Conservation (phyloP, 345 rosid species). For the Linum trigynum region DNA sequence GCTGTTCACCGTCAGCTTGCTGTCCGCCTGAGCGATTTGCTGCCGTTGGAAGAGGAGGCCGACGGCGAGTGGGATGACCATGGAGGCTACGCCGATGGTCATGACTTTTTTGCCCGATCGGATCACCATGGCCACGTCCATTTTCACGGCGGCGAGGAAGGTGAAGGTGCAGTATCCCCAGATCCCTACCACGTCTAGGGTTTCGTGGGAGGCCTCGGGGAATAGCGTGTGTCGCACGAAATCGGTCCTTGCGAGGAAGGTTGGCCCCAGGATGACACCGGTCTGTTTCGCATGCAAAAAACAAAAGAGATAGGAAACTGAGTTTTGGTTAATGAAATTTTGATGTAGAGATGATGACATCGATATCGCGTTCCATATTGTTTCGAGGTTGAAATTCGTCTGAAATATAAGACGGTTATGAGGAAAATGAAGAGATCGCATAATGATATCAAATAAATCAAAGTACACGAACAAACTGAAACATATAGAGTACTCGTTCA, state of each 20-base stretch:
- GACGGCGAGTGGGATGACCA: not conserved
- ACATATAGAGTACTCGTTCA: too few relatives aligned
- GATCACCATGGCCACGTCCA: conserved; percentile 17
- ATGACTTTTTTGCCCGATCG: conserved; percentile 18
- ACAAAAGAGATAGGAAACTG: not conserved
- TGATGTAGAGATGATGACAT: too few relatives aligned
- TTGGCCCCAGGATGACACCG: conserved; percentile 30
- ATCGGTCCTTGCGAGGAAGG: conserved; percentile 16
- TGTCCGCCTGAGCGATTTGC: not conserved
- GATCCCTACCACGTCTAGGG: conserved; percentile 6
- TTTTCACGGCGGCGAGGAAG: conserved; percentile 26
- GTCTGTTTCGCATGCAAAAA: conserved; percentile 13
- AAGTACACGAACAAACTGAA: not conserved
- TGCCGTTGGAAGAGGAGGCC: not conserved
- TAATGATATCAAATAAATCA: not conserved
- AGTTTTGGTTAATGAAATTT: not conserved
- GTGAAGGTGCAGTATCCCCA: conserved; percentile 23
- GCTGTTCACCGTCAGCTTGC: too few relatives aligned
- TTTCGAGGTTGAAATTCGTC: too few relatives aligned
- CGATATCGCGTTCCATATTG: not conserved
- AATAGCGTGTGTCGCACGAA: conserved; percentile 9
- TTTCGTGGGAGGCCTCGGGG: conserved; percentile 10
- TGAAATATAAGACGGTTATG: not conserved
- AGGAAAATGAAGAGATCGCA: not conserved
- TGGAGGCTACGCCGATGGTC: conserved; percentile 13